Conservation (phyloP, 2,329 filamentous ascomycete species). For the Hymenoscyphus occultus region DNA sequence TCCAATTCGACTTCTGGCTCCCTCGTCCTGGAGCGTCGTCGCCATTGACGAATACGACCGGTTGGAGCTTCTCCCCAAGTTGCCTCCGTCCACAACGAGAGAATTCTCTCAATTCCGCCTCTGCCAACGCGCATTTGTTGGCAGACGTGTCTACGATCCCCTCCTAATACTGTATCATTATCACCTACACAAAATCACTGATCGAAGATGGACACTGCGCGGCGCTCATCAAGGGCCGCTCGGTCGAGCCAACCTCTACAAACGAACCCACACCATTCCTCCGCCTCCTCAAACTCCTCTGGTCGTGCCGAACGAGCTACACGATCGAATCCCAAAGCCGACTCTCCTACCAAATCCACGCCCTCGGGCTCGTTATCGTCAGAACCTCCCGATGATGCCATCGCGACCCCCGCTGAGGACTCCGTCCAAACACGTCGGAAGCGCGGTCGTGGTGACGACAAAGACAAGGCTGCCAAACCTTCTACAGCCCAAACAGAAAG, state of each 20-base stretch:
- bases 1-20: constrained; percentile 20
- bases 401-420: constrained; percentile 53
- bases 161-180: constrained; percentile 4
- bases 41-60: constrained; percentile 7
- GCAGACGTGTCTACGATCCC: constrained; percentile 4
- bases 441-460: constrained; percentile 55
- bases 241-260: constrained; percentile 68
- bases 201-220: constrained; percentile 55
- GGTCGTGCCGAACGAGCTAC: constrained; percentile 72
- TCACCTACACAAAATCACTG: constrained; percentile 5
- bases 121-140: constrained; percentile 15
- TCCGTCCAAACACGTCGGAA: constrained; percentile 72
- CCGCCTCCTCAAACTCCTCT: constrained; percentile 74
- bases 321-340: constrained; percentile 67
- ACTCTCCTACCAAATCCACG: constrained; percentile 71
- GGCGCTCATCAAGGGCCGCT: constrained; percentile 88
- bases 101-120: constrained; percentile 20
- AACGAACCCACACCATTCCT: constrained; percentile 72
- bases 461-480: constrained; percentile 41
- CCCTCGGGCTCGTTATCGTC: constrained; percentile 72
- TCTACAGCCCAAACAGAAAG: constrained; percentile 44
- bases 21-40: constrained; percentile 10
- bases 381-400: constrained; percentile 61
- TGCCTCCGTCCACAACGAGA: constrained; percentile 11
- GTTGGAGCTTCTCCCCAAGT: constrained; percentile 19